A percentile compares a stretch with the other conserved stretches of the same genome.
Evolutionary conservation across 1,284 basidiomycete species (phyloP).

Genomic region (Ustilago xerochloae): DNA sequence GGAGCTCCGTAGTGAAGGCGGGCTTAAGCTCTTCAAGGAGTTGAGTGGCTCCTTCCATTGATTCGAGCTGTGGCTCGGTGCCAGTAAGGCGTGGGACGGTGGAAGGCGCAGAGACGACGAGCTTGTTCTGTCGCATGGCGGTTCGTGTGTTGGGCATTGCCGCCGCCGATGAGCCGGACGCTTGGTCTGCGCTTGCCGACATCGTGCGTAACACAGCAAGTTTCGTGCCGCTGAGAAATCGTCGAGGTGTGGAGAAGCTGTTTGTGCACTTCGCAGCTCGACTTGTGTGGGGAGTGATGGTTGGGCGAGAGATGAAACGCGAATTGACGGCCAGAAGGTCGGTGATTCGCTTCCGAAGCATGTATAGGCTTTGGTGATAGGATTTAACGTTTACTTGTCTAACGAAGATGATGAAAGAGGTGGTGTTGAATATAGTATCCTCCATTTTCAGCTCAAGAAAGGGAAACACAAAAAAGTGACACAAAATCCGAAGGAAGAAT

Average conservation of each 20-base stretch:
- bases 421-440: not conserved
- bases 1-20: constrained; percentile 15
- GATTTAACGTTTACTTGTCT: too few relatives aligned
- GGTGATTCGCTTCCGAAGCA: constrained; percentile 11
- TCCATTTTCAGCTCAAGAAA: too few relatives aligned
- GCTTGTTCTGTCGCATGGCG: constrained; percentile 27
- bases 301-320: not conserved
- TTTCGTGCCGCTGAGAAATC: not conserved
- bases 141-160: constrained; percentile 12
- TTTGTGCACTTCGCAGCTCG: not conserved
- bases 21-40: constrained; percentile 38
- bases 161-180: not conserved
- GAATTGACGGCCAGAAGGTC: not conserved
- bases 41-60: constrained; percentile 16
- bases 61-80: constrained; percentile 19
- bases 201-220: constrained; percentile 2
- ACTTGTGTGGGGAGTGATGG: not conserved
- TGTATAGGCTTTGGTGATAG: constrained; percentile 17
- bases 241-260: not conserved
- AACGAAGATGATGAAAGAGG: not conserved
- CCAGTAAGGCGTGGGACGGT: constrained; percentile 24
- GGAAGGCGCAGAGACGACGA: constrained; percentile 19
- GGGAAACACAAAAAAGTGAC: not conserved
- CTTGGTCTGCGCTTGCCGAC: not conserved
- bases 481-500: not conserved